Evolutionary conservation across 1,139 yeast species (phyloP).

Genomic region (Petasospora rhodanensis): DNA sequence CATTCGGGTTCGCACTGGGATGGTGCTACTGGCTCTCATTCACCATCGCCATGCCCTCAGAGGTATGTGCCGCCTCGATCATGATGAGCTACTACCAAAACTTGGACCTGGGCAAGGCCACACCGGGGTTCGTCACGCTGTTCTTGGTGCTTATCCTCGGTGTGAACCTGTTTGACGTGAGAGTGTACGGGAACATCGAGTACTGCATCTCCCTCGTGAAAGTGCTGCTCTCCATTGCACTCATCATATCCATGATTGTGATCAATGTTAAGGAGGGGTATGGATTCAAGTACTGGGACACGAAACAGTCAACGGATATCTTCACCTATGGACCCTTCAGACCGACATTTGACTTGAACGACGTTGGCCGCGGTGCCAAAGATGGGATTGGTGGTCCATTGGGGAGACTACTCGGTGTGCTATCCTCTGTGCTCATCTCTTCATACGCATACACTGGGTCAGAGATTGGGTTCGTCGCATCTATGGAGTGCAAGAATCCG

Average conservation of each 20-base stretch:
- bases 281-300: slow-evolving; percentile 68
- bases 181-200: slow-evolving; percentile 74
- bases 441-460: slow-evolving; percentile 77
- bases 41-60: slow-evolving; percentile 72
- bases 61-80: slow-evolving; percentile 73
- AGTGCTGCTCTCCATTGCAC: slow-evolving; percentile 46
- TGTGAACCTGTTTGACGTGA: slow-evolving; percentile 59
- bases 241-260: slow-evolving; percentile 62
- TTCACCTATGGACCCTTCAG: slow-evolving; percentile 68
- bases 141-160: slow-evolving; percentile 44
- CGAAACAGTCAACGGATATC: slow-evolving; percentile 44
- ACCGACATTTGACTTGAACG: slow-evolving; percentile 58
- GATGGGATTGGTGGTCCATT: slow-evolving; percentile 55
- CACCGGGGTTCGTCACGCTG: slow-evolving; percentile 66
- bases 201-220: slow-evolving; percentile 59
- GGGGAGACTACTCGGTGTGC: slow-evolving; percentile 62
- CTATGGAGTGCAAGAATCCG: slow-evolving; percentile 83
- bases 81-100: slow-evolving; percentile 63
- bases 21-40: slow-evolving; percentile 75
- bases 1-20: slow-evolving; percentile 81
- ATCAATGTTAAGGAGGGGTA: slow-evolving; percentile 51
- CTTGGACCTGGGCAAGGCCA: slow-evolving; percentile 45
- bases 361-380: slow-evolving; percentile 41
- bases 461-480: slow-evolving; percentile 79
- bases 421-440: slow-evolving; percentile 61